A percentile compares a stretch with the other conserved stretches of the same genome.
Evolutionary conservation across 2,329 filamentous ascomycete species (phyloP).

Genomic region (Chaetomium sp.): DNA sequence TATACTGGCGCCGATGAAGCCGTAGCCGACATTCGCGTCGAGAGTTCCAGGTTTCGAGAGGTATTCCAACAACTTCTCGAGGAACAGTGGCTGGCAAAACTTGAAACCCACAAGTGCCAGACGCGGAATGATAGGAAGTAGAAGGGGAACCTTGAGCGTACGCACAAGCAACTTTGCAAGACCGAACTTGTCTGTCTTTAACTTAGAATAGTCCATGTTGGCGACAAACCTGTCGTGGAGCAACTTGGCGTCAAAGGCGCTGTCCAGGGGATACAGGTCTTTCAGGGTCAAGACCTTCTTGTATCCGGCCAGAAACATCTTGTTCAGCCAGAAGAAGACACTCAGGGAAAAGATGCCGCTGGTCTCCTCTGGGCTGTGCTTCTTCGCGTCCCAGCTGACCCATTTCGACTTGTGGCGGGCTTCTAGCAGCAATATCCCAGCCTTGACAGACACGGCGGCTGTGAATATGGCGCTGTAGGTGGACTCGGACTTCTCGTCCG

Average conservation of each 20-base stretch:
- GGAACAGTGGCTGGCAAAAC: slow-evolving; percentile 49
- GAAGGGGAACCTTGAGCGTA: slow-evolving; percentile 40
- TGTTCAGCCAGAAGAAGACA: slow-evolving; percentile 41
- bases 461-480: slow-evolving; percentile 42
- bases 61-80: slow-evolving; percentile 43
- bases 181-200: slow-evolving; percentile 33
- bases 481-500: slow-evolving; percentile 19
- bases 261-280: slow-evolving; percentile 40
- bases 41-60: slow-evolving; percentile 28
- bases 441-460: slow-evolving; percentile 42
- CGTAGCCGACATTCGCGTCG: slow-evolving; percentile 37
- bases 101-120: slow-evolving; percentile 45
- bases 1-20: slow-evolving; percentile 40
- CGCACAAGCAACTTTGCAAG: slow-evolving; percentile 38
- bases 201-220: slow-evolving; percentile 24
- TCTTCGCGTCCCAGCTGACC: slow-evolving; percentile 41
- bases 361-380: slow-evolving; percentile 45
- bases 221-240: slow-evolving; percentile 25
- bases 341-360: slow-evolving; percentile 39
- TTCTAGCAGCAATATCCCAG: slow-evolving; percentile 44
- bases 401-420: slow-evolving; percentile 44
- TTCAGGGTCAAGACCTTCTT: slow-evolving; percentile 38
- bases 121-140: slow-evolving; percentile 44
- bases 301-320: slow-evolving; percentile 40
- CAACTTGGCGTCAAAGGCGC: slow-evolving; percentile 31